phyloP scores from a whole-genome alignment of 2,329 filamentous ascomycete genomes.

The Apiospora malaysiana region DNA sequence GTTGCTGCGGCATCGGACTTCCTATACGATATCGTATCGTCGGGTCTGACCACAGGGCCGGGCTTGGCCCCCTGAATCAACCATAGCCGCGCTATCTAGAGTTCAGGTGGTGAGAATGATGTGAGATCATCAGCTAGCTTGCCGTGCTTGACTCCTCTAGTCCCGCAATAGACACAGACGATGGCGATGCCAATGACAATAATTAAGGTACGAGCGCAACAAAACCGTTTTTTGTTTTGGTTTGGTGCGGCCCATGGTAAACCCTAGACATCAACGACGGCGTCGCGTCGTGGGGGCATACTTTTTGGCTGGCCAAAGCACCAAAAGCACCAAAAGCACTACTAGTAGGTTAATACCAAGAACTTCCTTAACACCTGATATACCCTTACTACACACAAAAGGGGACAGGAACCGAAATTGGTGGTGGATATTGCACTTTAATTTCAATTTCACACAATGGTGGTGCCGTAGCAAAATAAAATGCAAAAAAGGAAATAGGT shows the following conservation, averaged over 20 bases:
- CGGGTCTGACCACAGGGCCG: background rate
- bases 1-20: background rate
- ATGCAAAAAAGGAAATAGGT: background rate
- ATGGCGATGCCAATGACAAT: background rate
- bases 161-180: background rate
- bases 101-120: conserved; percentile 15
- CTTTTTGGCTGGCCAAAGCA: conserved; percentile 4
- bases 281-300: conserved; percentile 6
- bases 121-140: conserved; percentile 1
- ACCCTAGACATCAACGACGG: conserved; percentile 15
- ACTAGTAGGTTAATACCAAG: background rate
- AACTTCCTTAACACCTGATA: background rate
- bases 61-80: conserved; percentile 4
- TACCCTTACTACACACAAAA: conserved; percentile 1
- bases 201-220: conserved; percentile 2
- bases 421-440: conserved; percentile 11
- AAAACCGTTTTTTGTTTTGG: conserved; percentile 11
- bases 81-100: conserved; percentile 5
- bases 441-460: background rate
- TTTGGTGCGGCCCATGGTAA: conserved; percentile 11
- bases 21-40: conserved; percentile 9
- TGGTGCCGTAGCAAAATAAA: background rate
- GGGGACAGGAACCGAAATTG: background rate
- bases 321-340: background rate
- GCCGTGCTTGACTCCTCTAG: background rate